Base-by-base conservation (phyloP, 371 early-diverging fungal genomes). In the Actinomortierella ambigua region DNA sequence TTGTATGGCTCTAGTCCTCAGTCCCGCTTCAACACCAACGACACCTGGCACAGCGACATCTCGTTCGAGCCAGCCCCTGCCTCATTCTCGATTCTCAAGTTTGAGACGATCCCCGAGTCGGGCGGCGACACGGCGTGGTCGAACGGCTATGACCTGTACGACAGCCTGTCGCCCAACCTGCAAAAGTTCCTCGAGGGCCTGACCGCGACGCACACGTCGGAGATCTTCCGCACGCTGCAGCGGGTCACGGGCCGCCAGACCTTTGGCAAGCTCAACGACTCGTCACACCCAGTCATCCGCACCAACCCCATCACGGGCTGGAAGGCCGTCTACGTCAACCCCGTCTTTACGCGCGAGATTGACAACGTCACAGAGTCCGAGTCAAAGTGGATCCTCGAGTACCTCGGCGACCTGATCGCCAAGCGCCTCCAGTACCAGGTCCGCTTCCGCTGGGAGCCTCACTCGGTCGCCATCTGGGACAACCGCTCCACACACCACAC, bases 261-360 rank as follows among this genome's bases (percentile, higher is more conserved):
- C 20, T 84, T 84, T 48, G 79, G 84, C 49, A 76, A 76, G 18
- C 50, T 63, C 41, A 79, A 77, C 62, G 81, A 69, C 53, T 61
- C 78, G 17, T 50, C 50, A 6, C 88, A 88, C 47, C 90, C 88
- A 11, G 62, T 88, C 6, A 57, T 90, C 46, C 83, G 90, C 53
- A 88, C 88, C 15, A 86, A 90, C 64, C 90, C 90, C 34, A 84
- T 90, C 44, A 88, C 90, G 8, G 85, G 87, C 34, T 86, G 86
- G 86, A 88, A 88, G 63, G 55, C 85, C n/a, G 65, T 90, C 44
- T 89, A 63, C 59, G 83, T 85, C 51, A 87, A 87, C 73, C 79
- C 79, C n/a, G 84, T 70, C 39, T 88, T 88, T 63, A 87, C 88
- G 6, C 76, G 79, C 9, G 69, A 69, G 26, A 88, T 90, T 66